A percentile compares a stretch with the other conserved stretches of the same genome.
These are phyloP conservation scores for Zelopaecilomyces penicillatus DNA, from an alignment of 2,329 filamentous ascomycete genomes.

Conservation along the genomic window DNA sequence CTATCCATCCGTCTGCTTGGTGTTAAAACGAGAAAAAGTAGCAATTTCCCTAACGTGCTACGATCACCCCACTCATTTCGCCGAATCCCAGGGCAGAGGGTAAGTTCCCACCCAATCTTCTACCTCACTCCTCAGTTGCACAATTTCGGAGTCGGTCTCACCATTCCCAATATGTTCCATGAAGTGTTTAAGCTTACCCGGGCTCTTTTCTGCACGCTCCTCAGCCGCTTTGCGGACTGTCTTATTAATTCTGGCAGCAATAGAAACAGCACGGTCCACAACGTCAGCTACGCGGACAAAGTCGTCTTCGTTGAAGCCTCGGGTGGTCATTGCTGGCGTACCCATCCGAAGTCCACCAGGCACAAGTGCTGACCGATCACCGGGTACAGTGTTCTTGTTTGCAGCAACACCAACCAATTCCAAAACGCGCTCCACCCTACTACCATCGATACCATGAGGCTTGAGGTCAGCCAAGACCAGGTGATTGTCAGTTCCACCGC, in stretches of 20 bases:
- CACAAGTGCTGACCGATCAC: constrained; percentile 86
- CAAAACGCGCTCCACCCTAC: constrained; percentile 79
- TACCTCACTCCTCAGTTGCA: constrained; percentile 66
- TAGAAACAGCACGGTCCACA: constrained; percentile 73
- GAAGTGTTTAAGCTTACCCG: constrained; percentile 58
- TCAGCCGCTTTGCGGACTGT: constrained; percentile 60
- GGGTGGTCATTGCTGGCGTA: constrained; percentile 93
- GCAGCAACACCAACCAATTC: constrained; percentile 93
- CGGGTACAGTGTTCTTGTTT: constrained; percentile 98
- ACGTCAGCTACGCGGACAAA: constrained; percentile 81
- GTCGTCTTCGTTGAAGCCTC: constrained; percentile 83
- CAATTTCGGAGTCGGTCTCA: constrained; percentile 59
- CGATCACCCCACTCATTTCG: constrained; percentile 18
- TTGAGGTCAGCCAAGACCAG: constrained; percentile 89
- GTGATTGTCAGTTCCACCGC: constrained; percentile 94
- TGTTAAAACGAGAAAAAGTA: no score
- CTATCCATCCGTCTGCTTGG: no score
- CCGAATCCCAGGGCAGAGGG: constrained; percentile 56
- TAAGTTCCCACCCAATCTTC: constrained; percentile 71
- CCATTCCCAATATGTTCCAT: constrained; percentile 60
- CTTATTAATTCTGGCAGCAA: constrained; percentile 69
- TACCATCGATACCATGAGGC: constrained; percentile 78
- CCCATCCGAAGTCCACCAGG: constrained; percentile 91
- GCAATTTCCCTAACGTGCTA: no score
- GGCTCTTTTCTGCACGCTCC: constrained; percentile 57